phyloP scores from a whole-genome alignment of 768 basidiomycete species.

The Leccinum fibrillosum region DNA sequence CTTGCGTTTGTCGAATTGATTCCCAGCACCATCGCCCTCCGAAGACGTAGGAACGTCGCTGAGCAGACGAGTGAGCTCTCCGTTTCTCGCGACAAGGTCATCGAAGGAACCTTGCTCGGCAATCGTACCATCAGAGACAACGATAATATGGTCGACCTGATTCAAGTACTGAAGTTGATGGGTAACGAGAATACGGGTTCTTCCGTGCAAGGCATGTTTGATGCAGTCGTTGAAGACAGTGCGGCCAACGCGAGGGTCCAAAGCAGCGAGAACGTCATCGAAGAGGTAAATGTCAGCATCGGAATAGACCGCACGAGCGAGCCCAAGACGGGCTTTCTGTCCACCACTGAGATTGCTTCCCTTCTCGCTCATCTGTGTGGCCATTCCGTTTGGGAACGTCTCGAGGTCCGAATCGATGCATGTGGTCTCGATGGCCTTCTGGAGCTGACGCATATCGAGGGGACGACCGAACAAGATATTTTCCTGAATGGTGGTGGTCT shows the following conservation, averaged over 20 bases:
- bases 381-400: slow-evolving; percentile 27
- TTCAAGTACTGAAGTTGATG: slow-evolving; percentile 32
- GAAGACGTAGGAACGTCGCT: slow-evolving; percentile 16
- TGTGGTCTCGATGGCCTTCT: slow-evolving; percentile 26
- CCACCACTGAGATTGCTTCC: slow-evolving; percentile 45
- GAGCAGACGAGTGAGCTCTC: slow-evolving; percentile 26
- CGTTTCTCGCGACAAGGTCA: slow-evolving; percentile 31
- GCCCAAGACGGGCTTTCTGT: slow-evolving; percentile 46
- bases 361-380: slow-evolving; percentile 47
- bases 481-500: slow-evolving; percentile 30
- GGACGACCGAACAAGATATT: slow-evolving; percentile 31
- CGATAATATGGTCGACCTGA: slow-evolving; percentile 44
- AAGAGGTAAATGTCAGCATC: slow-evolving; percentile 41
- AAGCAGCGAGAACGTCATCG: slow-evolving; percentile 45
- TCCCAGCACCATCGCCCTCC: slow-evolving; percentile 5
- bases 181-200: slow-evolving; percentile 29
- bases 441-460: slow-evolving; percentile 23
- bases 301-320: slow-evolving; percentile 46
- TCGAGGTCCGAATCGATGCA: slow-evolving; percentile 30
- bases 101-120: slow-evolving; percentile 45
- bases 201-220: slow-evolving; percentile 18
- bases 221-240: slow-evolving; percentile 28
- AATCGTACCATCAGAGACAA: slow-evolving; percentile 42
- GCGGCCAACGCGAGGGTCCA: slow-evolving; percentile 45
- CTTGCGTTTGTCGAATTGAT: slow-evolving; percentile 22